Evolutionary conservation across 163 green algal genomes (phyloP).

Genomic region (Chloromonas sp.): DNA sequence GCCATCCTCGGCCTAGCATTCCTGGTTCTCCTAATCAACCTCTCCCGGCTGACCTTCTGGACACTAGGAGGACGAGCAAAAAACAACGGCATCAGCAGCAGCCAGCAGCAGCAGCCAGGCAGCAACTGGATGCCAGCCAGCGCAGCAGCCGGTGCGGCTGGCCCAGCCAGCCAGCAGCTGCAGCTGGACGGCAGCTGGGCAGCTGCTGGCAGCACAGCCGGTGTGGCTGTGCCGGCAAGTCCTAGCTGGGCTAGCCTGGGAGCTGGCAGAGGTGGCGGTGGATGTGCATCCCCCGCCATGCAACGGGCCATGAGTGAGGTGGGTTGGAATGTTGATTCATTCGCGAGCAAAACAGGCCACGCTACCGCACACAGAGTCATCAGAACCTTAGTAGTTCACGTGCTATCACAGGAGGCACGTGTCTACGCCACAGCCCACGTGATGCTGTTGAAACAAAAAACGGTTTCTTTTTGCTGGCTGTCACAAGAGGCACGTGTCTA

Average conservation of each 20-base stretch:
- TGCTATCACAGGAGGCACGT: not conserved
- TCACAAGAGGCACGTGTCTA: not conserved
- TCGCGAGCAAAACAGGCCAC: too few relatives aligned
- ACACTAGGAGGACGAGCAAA: too few relatives aligned
- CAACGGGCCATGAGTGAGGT: too few relatives aligned
- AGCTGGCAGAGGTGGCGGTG: too few relatives aligned
- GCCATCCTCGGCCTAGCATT: not conserved
- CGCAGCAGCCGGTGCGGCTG: not conserved
- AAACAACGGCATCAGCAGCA: not conserved
- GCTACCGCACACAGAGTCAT: not conserved
- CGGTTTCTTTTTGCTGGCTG: not conserved
- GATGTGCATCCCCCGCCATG: too few relatives aligned
- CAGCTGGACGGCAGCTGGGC: too few relatives aligned
- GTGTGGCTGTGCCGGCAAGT: not conserved
- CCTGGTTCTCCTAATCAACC: not conserved
- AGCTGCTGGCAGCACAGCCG: not conserved
- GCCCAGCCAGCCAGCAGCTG: not conserved
- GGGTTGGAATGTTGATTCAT: too few relatives aligned
- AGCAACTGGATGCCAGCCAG: not conserved
- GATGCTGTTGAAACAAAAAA: not conserved
- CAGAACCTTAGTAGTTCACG: not conserved
- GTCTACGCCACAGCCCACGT: not conserved
- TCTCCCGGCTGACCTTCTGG: not conserved
- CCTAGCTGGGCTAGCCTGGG: too few relatives aligned
- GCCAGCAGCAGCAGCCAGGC: not conserved